Base-by-base conservation (phyloP, 73 alveolate species). In the Diophrys sp. region DNA sequence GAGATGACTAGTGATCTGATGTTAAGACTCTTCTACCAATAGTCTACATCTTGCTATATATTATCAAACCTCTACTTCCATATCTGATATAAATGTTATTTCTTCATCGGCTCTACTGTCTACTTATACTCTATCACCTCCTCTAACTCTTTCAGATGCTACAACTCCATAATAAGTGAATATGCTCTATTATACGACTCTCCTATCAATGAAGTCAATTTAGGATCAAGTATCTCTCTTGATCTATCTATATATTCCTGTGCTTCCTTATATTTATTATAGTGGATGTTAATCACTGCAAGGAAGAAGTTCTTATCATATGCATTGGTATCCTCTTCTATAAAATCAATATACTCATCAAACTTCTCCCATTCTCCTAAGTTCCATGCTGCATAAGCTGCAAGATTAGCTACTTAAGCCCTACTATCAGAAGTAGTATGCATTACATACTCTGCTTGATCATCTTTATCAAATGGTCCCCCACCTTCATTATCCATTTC, bases 151-250 rank as follows among this genome's bases (percentile, higher is more conserved):
- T 93, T 90, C 55, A 96, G 89, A 72, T 96, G 82, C 80, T 95
- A 95, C 81, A 95, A 83, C 84, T 92, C 96, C 75, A 95, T 71
- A 53, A 96, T 84, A 31, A 93, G 85, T 66, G 90, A 85, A 62
- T 96, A 96, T 1, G 99, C 99, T 84, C 99, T 90, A 83, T 90
- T 93, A 79, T 96, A 96, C 31, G 97, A 88, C 80, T 96, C 99
- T 70, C 93, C 94, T 56, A 95, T 83, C 79, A 96, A 87, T 23
- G 98, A 91, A 70, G 96, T 93, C 55, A 96, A 88, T 75, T 95
- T 89, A 29, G 97, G 97, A 84, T 96, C 98, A 56, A 96, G 80
- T 23, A 84, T 87, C 34, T 95, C 98, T 44, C 98, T 90, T 14
- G 98, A 96, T 72, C 84, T 89, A 74, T 94, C 93, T 5, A 97